Conservation (phyloP, 2,329 filamentous ascomycete species). For the Pyrenochaeta sp. region DNA sequence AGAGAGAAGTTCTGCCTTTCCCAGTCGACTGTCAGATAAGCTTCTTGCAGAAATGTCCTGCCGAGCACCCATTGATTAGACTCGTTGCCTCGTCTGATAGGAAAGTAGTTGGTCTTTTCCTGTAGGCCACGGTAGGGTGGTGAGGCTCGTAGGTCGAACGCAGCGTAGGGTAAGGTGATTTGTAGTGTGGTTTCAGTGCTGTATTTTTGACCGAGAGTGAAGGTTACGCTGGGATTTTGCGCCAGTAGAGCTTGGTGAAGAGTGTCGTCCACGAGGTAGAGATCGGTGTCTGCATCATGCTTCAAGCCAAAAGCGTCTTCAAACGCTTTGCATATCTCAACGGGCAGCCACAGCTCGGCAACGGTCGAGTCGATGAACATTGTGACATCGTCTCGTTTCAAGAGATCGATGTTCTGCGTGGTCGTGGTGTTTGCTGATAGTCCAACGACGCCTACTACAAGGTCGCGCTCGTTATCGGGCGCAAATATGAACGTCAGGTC, state of each 20-base stretch:
- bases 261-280: slow-evolving; percentile 70
- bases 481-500: slow-evolving; percentile 66
- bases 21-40: slow-evolving; percentile 61
- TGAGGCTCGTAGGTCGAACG: slow-evolving; percentile 58
- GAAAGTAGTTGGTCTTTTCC: slow-evolving; percentile 72
- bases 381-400: slow-evolving; percentile 47
- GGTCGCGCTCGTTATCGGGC: slow-evolving; percentile 65
- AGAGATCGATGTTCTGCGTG: slow-evolving; percentile 49
- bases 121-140: slow-evolving; percentile 64
- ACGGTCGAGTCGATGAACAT: slow-evolving; percentile 60
- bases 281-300: slow-evolving; percentile 68
- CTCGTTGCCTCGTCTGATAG: slow-evolving; percentile 65
- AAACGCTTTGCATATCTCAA: slow-evolving; percentile 68
- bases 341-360: slow-evolving; percentile 58
- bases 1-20: slow-evolving; percentile 58
- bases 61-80: slow-evolving; percentile 69
- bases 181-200: slow-evolving; percentile 49
- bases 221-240: slow-evolving; percentile 55
- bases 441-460: slow-evolving; percentile 65
- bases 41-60: slow-evolving; percentile 74
- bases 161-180: slow-evolving; percentile 59
- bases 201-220: slow-evolving; percentile 51
- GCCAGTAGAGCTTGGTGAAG: slow-evolving; percentile 61
- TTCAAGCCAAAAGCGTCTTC: slow-evolving; percentile 70
- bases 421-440: slow-evolving; percentile 45